These are phyloP conservation scores for Pulveroboletus sp. DNA, from an alignment of 768 basidiomycete species.

Conservation along the genomic window DNA sequence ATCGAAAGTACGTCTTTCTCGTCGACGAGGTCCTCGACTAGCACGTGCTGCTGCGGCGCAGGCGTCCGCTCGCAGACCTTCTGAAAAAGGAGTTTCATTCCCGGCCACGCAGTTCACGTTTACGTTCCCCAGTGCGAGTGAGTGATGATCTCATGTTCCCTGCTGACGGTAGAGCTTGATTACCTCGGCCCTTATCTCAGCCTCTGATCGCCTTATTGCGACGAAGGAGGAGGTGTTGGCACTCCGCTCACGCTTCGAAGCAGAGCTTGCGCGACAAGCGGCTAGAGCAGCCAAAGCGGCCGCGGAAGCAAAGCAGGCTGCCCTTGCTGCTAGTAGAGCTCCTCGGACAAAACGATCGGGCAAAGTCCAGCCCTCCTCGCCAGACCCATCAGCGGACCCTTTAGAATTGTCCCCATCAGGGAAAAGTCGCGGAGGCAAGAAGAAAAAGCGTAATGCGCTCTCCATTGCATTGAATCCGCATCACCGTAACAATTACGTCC, in stretches of 20 bases:
- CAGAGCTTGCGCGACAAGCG: constrained; percentile 68
- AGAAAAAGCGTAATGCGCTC: constrained; percentile 89
- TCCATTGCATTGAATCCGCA: constrained; percentile 96
- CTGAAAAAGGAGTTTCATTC: constrained; percentile 37
- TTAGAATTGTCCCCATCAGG: constrained; percentile 34
- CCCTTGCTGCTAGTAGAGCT: constrained; percentile 34
- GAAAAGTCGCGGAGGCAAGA: constrained; percentile 48
- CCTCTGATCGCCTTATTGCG: constrained; percentile 64
- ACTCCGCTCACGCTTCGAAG: constrained; percentile 66
- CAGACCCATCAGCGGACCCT: constrained; percentile 34
- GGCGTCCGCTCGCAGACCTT: constrained; percentile 3
- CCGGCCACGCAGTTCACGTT: constrained; percentile 56
- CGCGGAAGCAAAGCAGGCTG: constrained; percentile 49
- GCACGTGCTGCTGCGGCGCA: constrained; percentile 39
- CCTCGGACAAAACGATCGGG: constrained; percentile 36
- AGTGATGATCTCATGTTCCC: constrained; percentile 39
- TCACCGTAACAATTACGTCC: constrained; percentile 90
- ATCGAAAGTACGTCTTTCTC: constrained; percentile 49
- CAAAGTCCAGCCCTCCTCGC: constrained; percentile 32
- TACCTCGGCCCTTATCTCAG: constrained; percentile 38
- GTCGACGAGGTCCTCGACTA: constrained; percentile 46
- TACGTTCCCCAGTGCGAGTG: constrained; percentile 61
- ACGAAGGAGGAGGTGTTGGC: constrained; percentile 65
- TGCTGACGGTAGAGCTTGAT: constrained; percentile 25
- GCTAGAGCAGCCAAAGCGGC: constrained; percentile 47